Evolutionary conservation across 2,329 filamentous ascomycete species (phyloP).

Genomic region (Aplosporella prunicola): DNA sequence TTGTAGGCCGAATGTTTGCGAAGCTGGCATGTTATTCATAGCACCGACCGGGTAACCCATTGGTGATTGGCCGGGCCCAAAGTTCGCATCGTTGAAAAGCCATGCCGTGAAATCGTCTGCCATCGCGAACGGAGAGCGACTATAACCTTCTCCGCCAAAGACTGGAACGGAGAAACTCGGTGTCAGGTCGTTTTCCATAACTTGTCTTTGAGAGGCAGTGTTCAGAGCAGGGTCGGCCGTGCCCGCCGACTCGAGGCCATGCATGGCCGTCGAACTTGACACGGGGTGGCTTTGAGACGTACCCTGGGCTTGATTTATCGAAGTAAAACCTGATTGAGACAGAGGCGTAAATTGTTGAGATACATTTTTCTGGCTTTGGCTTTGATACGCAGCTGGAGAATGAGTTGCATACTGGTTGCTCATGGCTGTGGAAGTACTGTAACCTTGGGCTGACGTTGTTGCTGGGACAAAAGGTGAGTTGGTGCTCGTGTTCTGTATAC

Average conservation of each 20-base stretch:
- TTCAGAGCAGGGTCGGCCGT: constrained; percentile 25
- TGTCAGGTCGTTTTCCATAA: constrained; percentile 38
- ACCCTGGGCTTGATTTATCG: constrained; percentile 22
- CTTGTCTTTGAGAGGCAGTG: constrained; percentile 26
- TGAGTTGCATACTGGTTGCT: constrained; percentile 26
- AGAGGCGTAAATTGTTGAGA: constrained; percentile 52
- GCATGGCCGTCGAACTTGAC: constrained; percentile 18
- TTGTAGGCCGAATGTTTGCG: constrained; percentile 35
- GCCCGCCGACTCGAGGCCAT: constrained; percentile 28
- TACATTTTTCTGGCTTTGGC: constrained; percentile 48
- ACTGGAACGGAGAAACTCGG: constrained; percentile 63
- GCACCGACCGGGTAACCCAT: constrained; percentile 26
- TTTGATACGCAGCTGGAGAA: constrained; percentile 41
- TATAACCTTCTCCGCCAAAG: constrained; percentile 74
- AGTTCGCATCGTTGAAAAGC: constrained; percentile 62
- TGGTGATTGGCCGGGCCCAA: constrained; percentile 30
- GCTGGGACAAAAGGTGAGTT: constrained; percentile 28
- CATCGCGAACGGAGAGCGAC: constrained; percentile 79
- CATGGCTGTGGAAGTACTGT: constrained; percentile 39
- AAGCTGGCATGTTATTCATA: constrained; percentile 31
- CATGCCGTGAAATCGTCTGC: constrained; percentile 81
- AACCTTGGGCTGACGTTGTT: constrained; percentile 38
- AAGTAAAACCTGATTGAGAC: constrained; percentile 48
- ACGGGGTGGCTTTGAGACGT: constrained; percentile 1
- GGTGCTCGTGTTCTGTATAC: constrained; percentile 16